Percentiles rank a stretch among this genome's conserved stretches.
Evolutionary conservation across 345 rosid genomes (phyloP).

Genomic region (Raphanus sativus): DNA sequence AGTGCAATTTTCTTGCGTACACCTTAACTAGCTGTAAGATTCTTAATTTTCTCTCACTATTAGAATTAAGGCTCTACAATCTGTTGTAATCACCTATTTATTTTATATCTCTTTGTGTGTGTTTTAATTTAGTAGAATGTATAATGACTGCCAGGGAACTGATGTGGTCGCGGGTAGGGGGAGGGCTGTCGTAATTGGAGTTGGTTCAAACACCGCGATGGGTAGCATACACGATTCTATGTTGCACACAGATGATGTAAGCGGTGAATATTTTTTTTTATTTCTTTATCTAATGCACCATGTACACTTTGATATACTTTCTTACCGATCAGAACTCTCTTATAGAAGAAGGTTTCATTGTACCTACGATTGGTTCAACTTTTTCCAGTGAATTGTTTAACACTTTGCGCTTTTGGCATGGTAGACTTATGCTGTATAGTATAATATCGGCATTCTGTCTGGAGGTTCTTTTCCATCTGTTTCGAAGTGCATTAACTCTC

Average conservation of each 20-base stretch:
- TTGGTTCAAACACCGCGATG: constrained; percentile 98
- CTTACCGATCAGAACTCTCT: constrained; percentile 3
- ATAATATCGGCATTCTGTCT: not conserved
- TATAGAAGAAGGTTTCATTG: not conserved
- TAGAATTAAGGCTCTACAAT: constrained; percentile 12
- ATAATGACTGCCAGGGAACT: constrained; percentile 76
- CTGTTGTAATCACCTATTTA: constrained; percentile 2
- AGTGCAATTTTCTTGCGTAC: constrained; percentile 7
- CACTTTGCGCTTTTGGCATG: not conserved
- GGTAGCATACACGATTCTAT: constrained; percentile 97
- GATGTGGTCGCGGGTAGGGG: constrained; percentile 91
- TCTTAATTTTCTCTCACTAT: constrained; percentile 3
- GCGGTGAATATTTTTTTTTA: constrained; percentile 25
- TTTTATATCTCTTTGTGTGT: not conserved
- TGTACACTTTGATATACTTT: not conserved
- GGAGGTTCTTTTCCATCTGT: constrained; percentile 1
- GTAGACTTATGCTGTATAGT: constrained; percentile 13
- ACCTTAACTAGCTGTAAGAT: not conserved
- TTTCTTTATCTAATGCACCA: constrained; percentile 17
- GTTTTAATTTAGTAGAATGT: constrained; percentile 18
- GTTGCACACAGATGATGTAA: constrained; percentile 91
- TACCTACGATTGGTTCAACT: constrained; percentile 11
- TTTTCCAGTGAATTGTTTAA: not conserved
- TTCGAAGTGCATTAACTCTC: constrained; percentile 13
- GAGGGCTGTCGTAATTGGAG: constrained; percentile 91